phyloP scores from a whole-genome alignment of 441 rosid genomes.

The Brassica hybrid region DNA sequence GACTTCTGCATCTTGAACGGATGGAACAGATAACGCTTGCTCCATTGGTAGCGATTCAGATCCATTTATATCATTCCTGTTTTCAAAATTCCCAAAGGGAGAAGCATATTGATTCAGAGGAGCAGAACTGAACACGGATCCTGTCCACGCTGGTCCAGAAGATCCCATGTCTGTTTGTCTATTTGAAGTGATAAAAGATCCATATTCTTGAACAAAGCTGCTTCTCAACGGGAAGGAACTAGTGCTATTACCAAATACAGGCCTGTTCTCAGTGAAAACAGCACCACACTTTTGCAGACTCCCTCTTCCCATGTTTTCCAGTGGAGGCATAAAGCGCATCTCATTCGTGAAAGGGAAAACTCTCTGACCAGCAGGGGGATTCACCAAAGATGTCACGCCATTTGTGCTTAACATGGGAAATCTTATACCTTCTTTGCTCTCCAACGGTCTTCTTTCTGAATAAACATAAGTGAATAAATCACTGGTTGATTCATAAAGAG shows the following conservation, averaged over 20 bases:
- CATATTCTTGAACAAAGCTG: slow-evolving; percentile 51
- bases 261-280: slow-evolving; percentile 46
- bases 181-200: slow-evolving; percentile 50
- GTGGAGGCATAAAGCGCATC: slow-evolving; percentile 46
- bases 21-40: slow-evolving; percentile 49
- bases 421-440: slow-evolving; percentile 26
- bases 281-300: slow-evolving; percentile 45
- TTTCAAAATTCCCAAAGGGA: slow-evolving; percentile 46
- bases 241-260: slow-evolving; percentile 44
- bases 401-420: slow-evolving; percentile 16
- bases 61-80: slow-evolving; percentile 41
- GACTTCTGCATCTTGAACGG: slow-evolving; percentile 48
- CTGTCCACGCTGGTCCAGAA: slow-evolving; percentile 51
- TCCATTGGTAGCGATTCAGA: slow-evolving; percentile 47
- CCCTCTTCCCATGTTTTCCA: slow-evolving; percentile 48
- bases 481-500: slow-evolving; percentile 8
- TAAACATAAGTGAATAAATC: slow-evolving; percentile 5
- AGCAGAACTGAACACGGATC: slow-evolving; percentile 49
- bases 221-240: slow-evolving; percentile 49
- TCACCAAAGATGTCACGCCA: slow-evolving; percentile 33
- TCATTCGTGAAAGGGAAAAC: slow-evolving; percentile 47
- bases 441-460: slow-evolving; percentile 34
- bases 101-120: slow-evolving; percentile 46
- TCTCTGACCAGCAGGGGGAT: slow-evolving; percentile 40
- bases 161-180: slow-evolving; percentile 39